Conservation (phyloP, 371 early-diverging fungal genomes). For the Ordospora pajunii region DNA sequence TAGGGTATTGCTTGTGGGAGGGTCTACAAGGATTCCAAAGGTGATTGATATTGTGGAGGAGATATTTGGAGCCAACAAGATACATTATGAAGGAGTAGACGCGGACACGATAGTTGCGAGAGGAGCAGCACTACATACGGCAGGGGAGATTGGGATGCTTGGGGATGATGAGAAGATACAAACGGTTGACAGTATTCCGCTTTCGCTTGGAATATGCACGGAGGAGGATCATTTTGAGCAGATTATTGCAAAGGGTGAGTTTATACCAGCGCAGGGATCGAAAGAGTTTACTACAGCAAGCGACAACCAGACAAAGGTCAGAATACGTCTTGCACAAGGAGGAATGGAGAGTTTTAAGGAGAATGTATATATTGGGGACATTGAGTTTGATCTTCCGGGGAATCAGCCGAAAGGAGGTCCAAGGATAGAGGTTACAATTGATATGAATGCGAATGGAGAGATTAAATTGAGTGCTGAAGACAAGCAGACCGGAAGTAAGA, state of each 20-base stretch:
- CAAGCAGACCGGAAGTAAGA: slow-evolving; percentile 64
- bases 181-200: slow-evolving; percentile 75
- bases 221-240: slow-evolving; percentile 87
- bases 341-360: slow-evolving; percentile 76
- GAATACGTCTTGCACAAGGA: slow-evolving; percentile 82
- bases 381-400: slow-evolving; percentile 73
- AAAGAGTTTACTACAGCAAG: slow-evolving; percentile 81
- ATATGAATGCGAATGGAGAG: slow-evolving; percentile 67
- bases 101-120: slow-evolving; percentile 78
- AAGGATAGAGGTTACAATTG: slow-evolving; percentile 67
- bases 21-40: slow-evolving; percentile 98
- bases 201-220: slow-evolving; percentile 80
- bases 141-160: slow-evolving; percentile 71
- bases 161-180: slow-evolving; percentile 69
- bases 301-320: slow-evolving; percentile 81
- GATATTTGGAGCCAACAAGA: slow-evolving; percentile 69
- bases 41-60: slow-evolving; percentile 88
- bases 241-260: slow-evolving; percentile 77
- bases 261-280: slow-evolving; percentile 76
- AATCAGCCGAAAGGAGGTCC: slow-evolving; percentile 65
- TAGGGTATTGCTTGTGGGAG: slow-evolving; percentile 94
- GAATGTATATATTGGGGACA: slow-evolving; percentile 82
- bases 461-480: slow-evolving; percentile 65
- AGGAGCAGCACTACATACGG: slow-evolving; percentile 93
- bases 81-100: slow-evolving; percentile 36